Conservation (phyloP, 805 yeast genomes). For the Yarrowia phangngaensis region DNA sequence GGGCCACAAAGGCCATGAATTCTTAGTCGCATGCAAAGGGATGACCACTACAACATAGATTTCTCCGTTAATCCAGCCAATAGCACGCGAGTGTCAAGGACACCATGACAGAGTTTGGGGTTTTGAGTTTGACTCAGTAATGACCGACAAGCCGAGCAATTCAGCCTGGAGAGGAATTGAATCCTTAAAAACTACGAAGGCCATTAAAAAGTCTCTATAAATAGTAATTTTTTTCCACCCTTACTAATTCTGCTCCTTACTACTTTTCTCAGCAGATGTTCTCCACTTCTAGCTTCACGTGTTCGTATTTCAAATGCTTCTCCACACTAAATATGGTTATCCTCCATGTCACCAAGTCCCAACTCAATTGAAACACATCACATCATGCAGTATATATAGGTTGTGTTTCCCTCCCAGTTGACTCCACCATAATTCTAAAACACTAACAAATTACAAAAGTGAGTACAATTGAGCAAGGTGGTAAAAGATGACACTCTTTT, state of each 20-base stretch:
- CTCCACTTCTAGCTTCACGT: too few species aligned
- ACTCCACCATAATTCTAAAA: conserved; percentile 5
- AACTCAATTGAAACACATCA: conserved; percentile 9
- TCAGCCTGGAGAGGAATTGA: not conserved
- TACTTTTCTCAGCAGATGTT: too few species aligned
- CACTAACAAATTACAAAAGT: conserved; percentile 25
- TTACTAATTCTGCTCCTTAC: too few species aligned
- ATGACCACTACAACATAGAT: not conserved
- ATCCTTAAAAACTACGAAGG: too few species aligned
- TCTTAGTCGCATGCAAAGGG: not conserved
- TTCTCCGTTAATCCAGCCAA: conserved; percentile 12
- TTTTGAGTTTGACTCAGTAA: conserved; percentile 3
- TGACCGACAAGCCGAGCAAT: conserved; percentile 24
- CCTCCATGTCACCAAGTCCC: too few species aligned
- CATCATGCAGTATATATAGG: conserved; percentile 23
- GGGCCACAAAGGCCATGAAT: not conserved
- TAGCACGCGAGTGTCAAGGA: conserved; percentile 24
- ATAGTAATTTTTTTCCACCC: too few species aligned
- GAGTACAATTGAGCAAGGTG: not conserved
- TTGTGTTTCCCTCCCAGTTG: conserved; percentile 4
- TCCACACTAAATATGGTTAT: too few species aligned
- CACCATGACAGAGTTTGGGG: conserved; percentile 19
- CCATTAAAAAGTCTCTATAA: too few species aligned
- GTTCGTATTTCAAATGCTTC: too few species aligned
- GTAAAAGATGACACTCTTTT: too few species aligned